Base-by-base conservation (phyloP, 1,139 yeast genomes). In the Lodderomyces beijingensis region DNA sequence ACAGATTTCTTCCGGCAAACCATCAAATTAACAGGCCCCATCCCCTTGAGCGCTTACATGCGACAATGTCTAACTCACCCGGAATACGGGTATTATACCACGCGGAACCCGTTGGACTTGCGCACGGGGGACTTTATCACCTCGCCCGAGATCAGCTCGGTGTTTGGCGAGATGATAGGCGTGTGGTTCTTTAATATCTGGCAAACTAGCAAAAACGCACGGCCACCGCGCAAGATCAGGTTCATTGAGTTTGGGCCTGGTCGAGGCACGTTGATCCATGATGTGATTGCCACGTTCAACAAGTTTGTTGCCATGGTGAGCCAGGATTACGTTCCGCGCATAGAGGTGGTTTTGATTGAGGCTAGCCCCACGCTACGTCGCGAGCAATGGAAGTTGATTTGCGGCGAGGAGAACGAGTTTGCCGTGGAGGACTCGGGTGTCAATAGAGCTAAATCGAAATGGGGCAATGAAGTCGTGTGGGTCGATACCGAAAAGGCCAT, bases 221-320 rank as follows among this genome's bases (percentile, higher is more conserved):
- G 8, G n/a, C 25, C 14, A 6, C 21, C 42, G 2, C 42, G 50
- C 6, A 11, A 12, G 9, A 58, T 80, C 20, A 63, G 81, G 35
- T 48, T 86, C n/a, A 65, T 85, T n/a, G 95, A 86, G 53, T 77
- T 85, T 53, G 95, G 95, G 0, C 95, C 95, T 0, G 95, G 95
- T 4, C 69, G 72, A 46, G 95, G 95, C 1, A 84, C 95, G 0
- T 59, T 86, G 45, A 78, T 84, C 77, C 65, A 65, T 46, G 95
- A 86, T 51, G 59, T 74, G 28, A 51, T 86, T 41, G 56, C 57
- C 9, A 59, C 70, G 1, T 69, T 78, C 47, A 62, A 68, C 34
- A 64, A 57, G 38, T 60, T 77, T 29, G 49, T 53, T 10, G 50
- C 59, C 12, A 49, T 54, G 23, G 57, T 61, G 6, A 34, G 40